These are phyloP conservation scores for Podospora didyma DNA, from an alignment of 495 filamentous ascomycete genomes.

Conservation along the genomic window DNA sequence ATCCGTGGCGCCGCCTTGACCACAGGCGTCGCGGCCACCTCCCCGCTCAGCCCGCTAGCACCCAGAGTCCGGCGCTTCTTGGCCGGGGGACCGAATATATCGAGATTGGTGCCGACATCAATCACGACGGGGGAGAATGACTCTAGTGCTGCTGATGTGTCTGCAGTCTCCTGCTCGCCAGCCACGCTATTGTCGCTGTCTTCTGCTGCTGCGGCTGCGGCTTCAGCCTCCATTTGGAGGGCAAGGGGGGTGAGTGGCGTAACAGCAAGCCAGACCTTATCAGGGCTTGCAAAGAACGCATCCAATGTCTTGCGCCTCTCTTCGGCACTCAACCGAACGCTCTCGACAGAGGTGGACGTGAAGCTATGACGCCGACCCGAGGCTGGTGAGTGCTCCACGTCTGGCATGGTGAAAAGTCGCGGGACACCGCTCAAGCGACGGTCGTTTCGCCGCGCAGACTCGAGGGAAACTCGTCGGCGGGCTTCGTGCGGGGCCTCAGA, in stretches of 20 bases:
- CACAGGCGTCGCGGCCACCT: too few relatives aligned
- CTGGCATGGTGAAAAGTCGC: slow-evolving; percentile 16
- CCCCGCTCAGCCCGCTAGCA: not conserved
- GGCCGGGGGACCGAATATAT: slow-evolving; percentile 24
- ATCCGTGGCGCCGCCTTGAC: too few relatives aligned
- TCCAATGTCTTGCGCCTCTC: slow-evolving; percentile 20
- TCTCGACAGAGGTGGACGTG: slow-evolving; percentile 1
- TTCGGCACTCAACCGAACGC: slow-evolving; percentile 1
- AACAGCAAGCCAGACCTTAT: not conserved
- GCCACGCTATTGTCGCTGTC: too few relatives aligned
- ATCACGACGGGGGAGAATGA: slow-evolving; percentile 15
- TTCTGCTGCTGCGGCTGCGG: too few relatives aligned
- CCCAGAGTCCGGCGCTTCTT: not conserved
- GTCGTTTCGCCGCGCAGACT: slow-evolving; percentile 24
- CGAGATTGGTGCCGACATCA: slow-evolving; percentile 25
- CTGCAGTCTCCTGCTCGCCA: not conserved
- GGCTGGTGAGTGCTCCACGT: too few relatives aligned
- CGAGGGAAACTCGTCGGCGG: slow-evolving; percentile 23
- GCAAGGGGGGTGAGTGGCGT: too few relatives aligned
- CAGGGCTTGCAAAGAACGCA: slow-evolving; percentile 1
- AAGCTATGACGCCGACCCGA: slow-evolving; percentile 31
- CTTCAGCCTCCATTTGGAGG: too few relatives aligned
- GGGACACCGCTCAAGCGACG: slow-evolving; percentile 16
- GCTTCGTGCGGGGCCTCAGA: slow-evolving; percentile 24
- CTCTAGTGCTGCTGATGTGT: too few relatives aligned